Evolutionary conservation across 805 yeast species (phyloP).

Genomic region (Zygotorulaspora florentina): DNA sequence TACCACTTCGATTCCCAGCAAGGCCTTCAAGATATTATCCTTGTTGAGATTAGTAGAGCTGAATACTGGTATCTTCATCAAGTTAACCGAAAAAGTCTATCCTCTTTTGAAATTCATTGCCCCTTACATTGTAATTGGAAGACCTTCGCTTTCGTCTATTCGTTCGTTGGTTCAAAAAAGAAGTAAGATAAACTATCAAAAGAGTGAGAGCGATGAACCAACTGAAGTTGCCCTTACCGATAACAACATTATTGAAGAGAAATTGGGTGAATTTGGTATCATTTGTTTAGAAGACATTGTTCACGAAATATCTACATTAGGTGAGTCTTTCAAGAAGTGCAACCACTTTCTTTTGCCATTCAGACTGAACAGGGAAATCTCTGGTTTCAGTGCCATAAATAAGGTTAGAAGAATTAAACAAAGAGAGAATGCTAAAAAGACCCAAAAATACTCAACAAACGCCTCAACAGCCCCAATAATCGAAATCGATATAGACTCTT

Average conservation of each 20-base stretch:
- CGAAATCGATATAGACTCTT: constrained; percentile 69
- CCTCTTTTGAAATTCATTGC: constrained; percentile 64
- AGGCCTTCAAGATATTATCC: constrained; percentile 55
- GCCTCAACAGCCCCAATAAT: constrained; percentile 61
- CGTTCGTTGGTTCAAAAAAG: constrained; percentile 74
- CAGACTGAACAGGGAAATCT: constrained; percentile 61
- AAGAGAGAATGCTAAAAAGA: constrained; percentile 44
- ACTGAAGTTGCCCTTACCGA: constrained; percentile 57
- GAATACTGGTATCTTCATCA: constrained; percentile 70
- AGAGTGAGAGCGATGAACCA: constrained; percentile 33
- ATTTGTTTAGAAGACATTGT: constrained; percentile 79
- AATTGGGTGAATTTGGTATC: constrained; percentile 62
- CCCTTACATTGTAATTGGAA: constrained; percentile 70
- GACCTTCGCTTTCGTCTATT: constrained; percentile 67
- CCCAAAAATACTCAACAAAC: constrained; percentile 44
- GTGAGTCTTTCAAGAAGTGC: constrained; percentile 59
- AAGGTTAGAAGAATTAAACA: constrained; percentile 61
- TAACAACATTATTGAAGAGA: constrained; percentile 70
- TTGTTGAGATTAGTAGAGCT: constrained; percentile 55
- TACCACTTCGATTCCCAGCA: constrained; percentile 61
- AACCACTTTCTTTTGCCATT: constrained; percentile 67
- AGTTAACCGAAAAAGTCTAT: constrained; percentile 52
- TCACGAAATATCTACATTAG: constrained; percentile 61
- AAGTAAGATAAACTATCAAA: constrained; percentile 48
- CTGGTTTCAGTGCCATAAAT: constrained; percentile 71